A percentile compares a stretch with the other conserved stretches of the same genome.
Conservation (phyloP, 139 green algal species). For the Chlorella vulgaris region DNA sequence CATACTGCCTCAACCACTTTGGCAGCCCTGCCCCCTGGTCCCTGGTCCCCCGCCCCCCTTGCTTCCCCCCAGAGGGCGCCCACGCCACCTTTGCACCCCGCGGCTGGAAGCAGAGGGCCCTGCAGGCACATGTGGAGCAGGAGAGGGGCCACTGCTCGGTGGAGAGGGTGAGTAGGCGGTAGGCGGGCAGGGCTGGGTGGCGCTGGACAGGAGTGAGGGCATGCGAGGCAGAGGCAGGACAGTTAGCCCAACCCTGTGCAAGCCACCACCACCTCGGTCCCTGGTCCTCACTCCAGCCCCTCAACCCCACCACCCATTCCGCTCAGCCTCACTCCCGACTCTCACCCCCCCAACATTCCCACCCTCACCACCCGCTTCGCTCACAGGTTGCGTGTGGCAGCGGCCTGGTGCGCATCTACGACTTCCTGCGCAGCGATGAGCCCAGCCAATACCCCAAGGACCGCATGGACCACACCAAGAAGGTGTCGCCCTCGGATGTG, state of each 20-base stretch:
- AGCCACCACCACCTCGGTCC: too few relatives aligned
- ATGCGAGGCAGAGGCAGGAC: neutral
- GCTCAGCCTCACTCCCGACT: too few relatives aligned
- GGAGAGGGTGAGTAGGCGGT: constrained; percentile 37
- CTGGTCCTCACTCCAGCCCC: neutral
- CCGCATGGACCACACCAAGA: constrained; percentile 32
- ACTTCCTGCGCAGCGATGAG: constrained; percentile 83
- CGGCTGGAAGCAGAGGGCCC: constrained; percentile 83
- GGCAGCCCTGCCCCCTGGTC: neutral
- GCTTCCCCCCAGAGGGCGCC: constrained; percentile 72
- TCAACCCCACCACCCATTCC: too few relatives aligned
- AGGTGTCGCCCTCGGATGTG: constrained; percentile 56
- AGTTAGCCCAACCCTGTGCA: too few relatives aligned
- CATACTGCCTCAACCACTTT: too few relatives aligned
- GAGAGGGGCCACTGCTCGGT: constrained; percentile 80
- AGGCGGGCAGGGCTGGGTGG: neutral
- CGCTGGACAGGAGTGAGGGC: neutral
- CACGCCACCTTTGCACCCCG: constrained; percentile 88
- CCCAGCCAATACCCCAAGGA: constrained; percentile 32
- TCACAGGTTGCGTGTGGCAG: constrained; percentile 81
- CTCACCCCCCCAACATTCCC: too few relatives aligned
- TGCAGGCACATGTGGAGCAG: constrained; percentile 71
- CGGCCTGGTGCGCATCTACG: constrained; percentile 90
- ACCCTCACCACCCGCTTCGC: too few relatives aligned
- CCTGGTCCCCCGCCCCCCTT: constrained; percentile 6